Percentiles rank a stretch among this genome's conserved stretches.
phyloP scores from a whole-genome alignment of 2,329 filamentous ascomycete species.

The Venturiaceae sp. region DNA sequence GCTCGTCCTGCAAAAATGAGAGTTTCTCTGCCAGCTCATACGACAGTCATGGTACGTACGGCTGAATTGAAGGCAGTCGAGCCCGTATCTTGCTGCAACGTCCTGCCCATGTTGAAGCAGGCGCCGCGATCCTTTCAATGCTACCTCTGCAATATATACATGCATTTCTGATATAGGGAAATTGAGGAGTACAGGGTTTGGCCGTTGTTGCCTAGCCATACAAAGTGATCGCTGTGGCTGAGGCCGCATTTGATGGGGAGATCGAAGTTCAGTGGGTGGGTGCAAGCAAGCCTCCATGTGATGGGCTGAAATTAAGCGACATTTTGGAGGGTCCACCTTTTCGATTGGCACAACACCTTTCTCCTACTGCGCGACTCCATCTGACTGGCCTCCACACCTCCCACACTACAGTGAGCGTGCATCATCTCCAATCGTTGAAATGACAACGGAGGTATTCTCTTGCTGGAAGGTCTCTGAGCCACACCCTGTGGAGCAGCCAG shows the following conservation, averaged over 20 bases:
- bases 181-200: neutral
- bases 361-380: neutral
- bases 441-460: no score
- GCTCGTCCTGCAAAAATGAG: neutral
- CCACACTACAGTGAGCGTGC: neutral
- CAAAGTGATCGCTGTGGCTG: neutral
- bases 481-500: neutral
- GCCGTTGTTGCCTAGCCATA: no score
- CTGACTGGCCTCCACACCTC: neutral
- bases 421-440: neutral
- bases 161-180: neutral
- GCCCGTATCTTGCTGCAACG: neutral
- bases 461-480: neutral
- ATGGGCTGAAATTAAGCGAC: no score
- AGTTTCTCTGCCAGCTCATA: neutral
- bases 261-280: neutral
- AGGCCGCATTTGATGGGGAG: neutral
- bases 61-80: neutral
- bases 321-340: neutral
- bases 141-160: neutral
- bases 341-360: neutral
- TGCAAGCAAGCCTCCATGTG: neutral
- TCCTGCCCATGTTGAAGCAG: neutral
- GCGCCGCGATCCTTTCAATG: neutral
- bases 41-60: neutral